Base-by-base conservation (phyloP, 805 yeast species). In the Kuraishia capsulata region DNA sequence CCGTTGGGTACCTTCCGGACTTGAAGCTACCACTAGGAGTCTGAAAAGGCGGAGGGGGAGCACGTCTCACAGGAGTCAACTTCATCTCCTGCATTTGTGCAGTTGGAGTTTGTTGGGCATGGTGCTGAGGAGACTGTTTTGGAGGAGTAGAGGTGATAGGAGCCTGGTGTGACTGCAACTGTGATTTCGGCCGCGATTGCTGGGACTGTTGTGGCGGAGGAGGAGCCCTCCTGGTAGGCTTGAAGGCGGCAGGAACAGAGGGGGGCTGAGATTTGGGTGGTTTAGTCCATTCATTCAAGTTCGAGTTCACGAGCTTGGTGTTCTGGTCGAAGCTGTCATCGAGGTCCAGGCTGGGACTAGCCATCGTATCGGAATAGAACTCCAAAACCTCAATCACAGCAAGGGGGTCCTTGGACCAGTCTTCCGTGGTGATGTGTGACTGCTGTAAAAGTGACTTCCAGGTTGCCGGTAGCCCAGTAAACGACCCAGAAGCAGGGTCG, bases 401-500 rank as follows among this genome's bases (percentile, higher is more conserved):
- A 16, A 72, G 74, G 1, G 82, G 82, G 44, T 76, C 80, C 43
- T 71, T 73, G 30, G 72, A 73, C 67, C 77, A 69, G 53, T 76
- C 82, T 44, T 74, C 81, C 44, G 69, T 69, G 5, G 80, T 75
- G 47, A 75, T 75, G 47, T 73, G 73, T 17, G 79, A 73, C 44
- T 74, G 76, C 43, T 74, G 75, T 32, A 75, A 62, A 47, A 74
- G 56, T 30, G 62, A 67, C 43, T 71, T 65, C 81, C 80, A 74
- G 33, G 74, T 69, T 19, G 74, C 76, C 1, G 80, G 79, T 39
- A 73, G 63, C 5, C 75, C 76, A 16, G 74, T 69, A 47, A 73
- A 70, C 39, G 67, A 69, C 16, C 81, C 81, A 48, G 70, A 72
- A 21, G 83, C 79, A 3, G 92, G 90, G 55, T 84, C 94, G 51